Evolutionary conservation across 2,329 filamentous ascomycete genomes (phyloP).

Genomic region (Fusarium proliferatum): DNA sequence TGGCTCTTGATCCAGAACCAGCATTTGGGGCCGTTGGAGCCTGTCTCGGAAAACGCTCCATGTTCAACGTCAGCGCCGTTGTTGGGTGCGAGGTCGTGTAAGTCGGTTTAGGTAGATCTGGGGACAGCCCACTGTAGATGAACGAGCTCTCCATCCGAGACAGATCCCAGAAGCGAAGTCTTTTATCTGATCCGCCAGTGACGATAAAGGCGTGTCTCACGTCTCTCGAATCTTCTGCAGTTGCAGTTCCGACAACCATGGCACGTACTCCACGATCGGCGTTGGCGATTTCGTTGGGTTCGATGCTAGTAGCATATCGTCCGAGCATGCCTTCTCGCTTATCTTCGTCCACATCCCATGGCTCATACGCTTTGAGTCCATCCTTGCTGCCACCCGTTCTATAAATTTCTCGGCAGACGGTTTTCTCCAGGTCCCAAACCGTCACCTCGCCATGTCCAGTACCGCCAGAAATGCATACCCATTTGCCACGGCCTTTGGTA

Average conservation of each 20-base stretch:
- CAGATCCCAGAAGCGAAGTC: slow-evolving; percentile 94
- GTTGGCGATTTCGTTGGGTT: slow-evolving; percentile 65
- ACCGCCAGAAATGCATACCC: slow-evolving; percentile 89
- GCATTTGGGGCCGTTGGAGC: slow-evolving; percentile 48
- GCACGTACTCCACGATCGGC: slow-evolving; percentile 77
- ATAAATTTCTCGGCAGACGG: slow-evolving; percentile 88
- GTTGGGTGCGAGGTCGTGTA: slow-evolving; percentile 75
- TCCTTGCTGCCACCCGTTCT: slow-evolving; percentile 74
- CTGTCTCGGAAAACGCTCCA: slow-evolving; percentile 66
- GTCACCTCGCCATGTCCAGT: slow-evolving; percentile 90
- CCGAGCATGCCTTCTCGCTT: slow-evolving; percentile 86
- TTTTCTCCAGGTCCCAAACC: slow-evolving; percentile 95
- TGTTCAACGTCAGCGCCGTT: slow-evolving; percentile 72
- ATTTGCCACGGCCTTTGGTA: slow-evolving; percentile 79
- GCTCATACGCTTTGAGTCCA: slow-evolving; percentile 75
- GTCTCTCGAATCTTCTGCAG: slow-evolving; percentile 75
- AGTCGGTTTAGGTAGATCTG: slow-evolving; percentile 76
- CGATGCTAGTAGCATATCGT: slow-evolving; percentile 81
- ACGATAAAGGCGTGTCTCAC: slow-evolving; percentile 85
- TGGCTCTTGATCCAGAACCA: slow-evolving; percentile 47
- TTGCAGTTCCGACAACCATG: slow-evolving; percentile 78
- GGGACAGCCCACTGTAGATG: slow-evolving; percentile 81
- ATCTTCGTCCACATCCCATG: slow-evolving; percentile 92
- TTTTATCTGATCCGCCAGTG: slow-evolving; percentile 89
- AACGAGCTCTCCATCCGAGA: slow-evolving; percentile 79